These are phyloP conservation scores for Penicillium canariense DNA, from an alignment of 495 filamentous ascomycete species.

Conservation along the genomic window DNA sequence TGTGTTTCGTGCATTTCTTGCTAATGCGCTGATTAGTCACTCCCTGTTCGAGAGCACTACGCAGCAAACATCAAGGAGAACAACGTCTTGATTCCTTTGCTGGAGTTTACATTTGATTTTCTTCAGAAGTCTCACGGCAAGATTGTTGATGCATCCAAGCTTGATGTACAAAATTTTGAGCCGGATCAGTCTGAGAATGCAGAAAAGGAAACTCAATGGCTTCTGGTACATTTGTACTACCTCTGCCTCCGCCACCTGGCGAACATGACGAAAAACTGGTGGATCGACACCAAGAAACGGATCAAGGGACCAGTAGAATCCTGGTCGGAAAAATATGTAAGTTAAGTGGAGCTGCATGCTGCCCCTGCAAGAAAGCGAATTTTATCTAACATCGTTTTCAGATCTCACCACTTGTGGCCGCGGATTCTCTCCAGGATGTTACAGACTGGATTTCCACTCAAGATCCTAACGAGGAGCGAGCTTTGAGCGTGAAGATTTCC, in stretches of 20 bases:
- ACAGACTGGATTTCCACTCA: slow-evolving; percentile 62
- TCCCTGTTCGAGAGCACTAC: slow-evolving; percentile 78
- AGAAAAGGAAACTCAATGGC: slow-evolving; percentile 72
- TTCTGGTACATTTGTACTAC: slow-evolving; percentile 84
- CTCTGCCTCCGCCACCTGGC: slow-evolving; percentile 71
- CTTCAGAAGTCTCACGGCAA: slow-evolving; percentile 69
- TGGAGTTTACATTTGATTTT: slow-evolving; percentile 78
- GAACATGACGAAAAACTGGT: slow-evolving; percentile 82
- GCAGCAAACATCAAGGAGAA: slow-evolving; percentile 70
- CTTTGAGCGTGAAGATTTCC: slow-evolving; percentile 69
- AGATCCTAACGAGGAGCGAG: slow-evolving; percentile 60
- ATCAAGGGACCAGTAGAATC: slow-evolving; percentile 69
- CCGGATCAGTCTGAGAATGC: slow-evolving; percentile 55
- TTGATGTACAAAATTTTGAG: slow-evolving; percentile 69
- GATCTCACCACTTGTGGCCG: slow-evolving; percentile 79
- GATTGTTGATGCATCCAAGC: slow-evolving; percentile 63
- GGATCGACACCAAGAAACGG: slow-evolving; percentile 70
- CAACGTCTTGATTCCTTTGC: slow-evolving; percentile 62
- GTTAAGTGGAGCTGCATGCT: slow-evolving; percentile 7
- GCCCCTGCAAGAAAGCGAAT: not conserved
- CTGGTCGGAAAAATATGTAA: slow-evolving; percentile 76
- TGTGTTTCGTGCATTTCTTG: not conserved
- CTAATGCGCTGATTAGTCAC: slow-evolving; percentile 51
- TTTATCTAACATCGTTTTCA: slow-evolving; percentile 16
- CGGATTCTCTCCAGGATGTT: slow-evolving; percentile 68